phyloP scores from a whole-genome alignment of 345 rosid species.

The Garcia nutans region DNA sequence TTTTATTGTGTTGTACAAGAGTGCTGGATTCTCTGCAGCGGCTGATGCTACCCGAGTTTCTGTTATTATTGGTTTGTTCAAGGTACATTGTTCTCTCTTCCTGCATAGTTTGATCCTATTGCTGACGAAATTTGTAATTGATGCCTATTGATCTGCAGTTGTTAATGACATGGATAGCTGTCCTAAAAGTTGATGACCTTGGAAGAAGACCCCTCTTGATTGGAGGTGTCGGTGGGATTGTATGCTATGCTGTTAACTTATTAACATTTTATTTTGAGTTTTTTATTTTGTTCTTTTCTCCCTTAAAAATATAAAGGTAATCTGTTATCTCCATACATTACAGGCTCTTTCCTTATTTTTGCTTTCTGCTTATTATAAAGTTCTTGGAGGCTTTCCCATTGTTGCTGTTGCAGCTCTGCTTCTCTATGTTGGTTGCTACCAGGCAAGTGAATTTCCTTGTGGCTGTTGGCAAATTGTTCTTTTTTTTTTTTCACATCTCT shows the following conservation, averaged over 20 bases:
- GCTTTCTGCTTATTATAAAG: constrained; percentile 36
- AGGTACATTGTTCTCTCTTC: constrained; percentile 23
- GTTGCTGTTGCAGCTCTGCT: constrained; percentile 35
- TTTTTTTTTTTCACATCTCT: constrained; percentile 3
- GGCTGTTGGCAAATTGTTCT: not conserved
- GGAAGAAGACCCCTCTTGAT: constrained; percentile 37
- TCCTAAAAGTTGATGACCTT: constrained; percentile 34
- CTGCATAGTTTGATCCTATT: constrained; percentile 5
- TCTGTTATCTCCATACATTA: constrained; percentile 6
- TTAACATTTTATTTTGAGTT: not conserved
- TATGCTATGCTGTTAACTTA: constrained; percentile 22
- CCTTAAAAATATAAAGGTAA: constrained; percentile 1
- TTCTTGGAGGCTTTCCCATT: constrained; percentile 32
- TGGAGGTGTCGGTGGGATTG: constrained; percentile 37
- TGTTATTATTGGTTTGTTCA: constrained; percentile 33
- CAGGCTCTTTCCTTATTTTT: constrained; percentile 33
- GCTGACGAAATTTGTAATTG: not conserved
- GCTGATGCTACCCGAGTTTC: constrained; percentile 39
- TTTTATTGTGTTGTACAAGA: constrained; percentile 17
- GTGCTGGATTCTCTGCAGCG: constrained; percentile 38
- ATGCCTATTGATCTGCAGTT: constrained; percentile 19
- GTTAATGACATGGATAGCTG: constrained; percentile 36
- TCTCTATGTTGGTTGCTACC: constrained; percentile 34
- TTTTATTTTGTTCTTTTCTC: not conserved
- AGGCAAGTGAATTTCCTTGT: constrained; percentile 33